Evolutionary conservation across 768 basidiomycete genomes (phyloP).

Genomic region (Candolleomyces aberdarensis): DNA sequence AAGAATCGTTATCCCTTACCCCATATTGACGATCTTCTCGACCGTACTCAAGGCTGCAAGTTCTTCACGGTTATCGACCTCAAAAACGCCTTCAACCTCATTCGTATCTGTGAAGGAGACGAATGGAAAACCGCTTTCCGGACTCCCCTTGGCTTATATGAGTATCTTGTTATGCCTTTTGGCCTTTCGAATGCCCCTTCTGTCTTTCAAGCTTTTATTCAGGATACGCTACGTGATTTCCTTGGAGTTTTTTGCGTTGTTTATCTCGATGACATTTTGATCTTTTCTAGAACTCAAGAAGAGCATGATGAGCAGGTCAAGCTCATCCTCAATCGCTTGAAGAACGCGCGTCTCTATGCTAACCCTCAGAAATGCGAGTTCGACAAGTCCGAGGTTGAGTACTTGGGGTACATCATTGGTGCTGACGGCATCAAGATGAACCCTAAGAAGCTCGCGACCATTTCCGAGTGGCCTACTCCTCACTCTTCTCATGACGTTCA

Average conservation of each 20-base stretch:
- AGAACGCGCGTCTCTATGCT: slow-evolving; percentile 29
- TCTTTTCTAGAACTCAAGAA: slow-evolving; percentile 21
- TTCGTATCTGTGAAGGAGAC: slow-evolving; percentile 35
- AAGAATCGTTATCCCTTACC: slow-evolving; percentile 2
- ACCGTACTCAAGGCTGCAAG: slow-evolving; percentile 4
- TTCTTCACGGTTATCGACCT: slow-evolving; percentile 35
- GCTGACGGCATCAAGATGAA: slow-evolving; percentile 4
- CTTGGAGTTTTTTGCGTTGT: slow-evolving; percentile 37
- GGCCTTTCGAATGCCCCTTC: slow-evolving; percentile 36
- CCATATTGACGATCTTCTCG: slow-evolving; percentile 4
- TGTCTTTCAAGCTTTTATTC: slow-evolving; percentile 40
- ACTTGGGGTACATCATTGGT: slow-evolving; percentile 1
- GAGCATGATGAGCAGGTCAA: slow-evolving; percentile 9
- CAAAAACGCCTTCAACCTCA: slow-evolving; percentile 31
- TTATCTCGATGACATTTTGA: slow-evolving; percentile 43
- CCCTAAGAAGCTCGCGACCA: slow-evolving; percentile 1
- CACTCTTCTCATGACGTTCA: slow-evolving; percentile 23
- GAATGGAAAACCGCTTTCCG: slow-evolving; percentile 44
- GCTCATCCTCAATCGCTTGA: slow-evolving; percentile 20
- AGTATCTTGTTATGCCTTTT: slow-evolving; percentile 38
- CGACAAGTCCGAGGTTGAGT: slow-evolving; percentile 1
- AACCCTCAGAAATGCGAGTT: slow-evolving; percentile 40
- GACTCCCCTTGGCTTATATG: slow-evolving; percentile 31
- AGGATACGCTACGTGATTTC: slow-evolving; percentile 34
- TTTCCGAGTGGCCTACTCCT: slow-evolving; percentile 1